phyloP scores from a whole-genome alignment of 164 flowering plant species.

The Euptelea pleiosperma region DNA sequence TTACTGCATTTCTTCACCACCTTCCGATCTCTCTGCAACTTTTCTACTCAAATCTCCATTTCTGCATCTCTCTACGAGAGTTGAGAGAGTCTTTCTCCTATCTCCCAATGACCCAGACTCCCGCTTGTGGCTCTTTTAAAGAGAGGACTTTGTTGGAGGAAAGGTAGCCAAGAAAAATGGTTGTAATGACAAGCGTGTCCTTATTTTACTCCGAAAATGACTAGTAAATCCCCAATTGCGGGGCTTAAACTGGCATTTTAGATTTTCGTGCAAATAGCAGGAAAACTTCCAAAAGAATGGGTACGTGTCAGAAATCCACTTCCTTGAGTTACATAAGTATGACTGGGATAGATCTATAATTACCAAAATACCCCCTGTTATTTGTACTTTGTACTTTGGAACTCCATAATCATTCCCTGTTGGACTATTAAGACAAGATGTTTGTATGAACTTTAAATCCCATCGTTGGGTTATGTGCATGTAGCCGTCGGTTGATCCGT shows the following conservation, averaged over 20 bases:
- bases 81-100: background rate
- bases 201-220: background rate
- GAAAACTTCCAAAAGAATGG: background rate
- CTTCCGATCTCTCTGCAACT: conserved; percentile 1
- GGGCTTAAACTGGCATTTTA: background rate
- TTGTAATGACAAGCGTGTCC: conserved; percentile 7
- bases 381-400: no score
- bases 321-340: conserved; percentile 6
- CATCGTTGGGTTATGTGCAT: no score
- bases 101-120: conserved; percentile 25
- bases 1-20: background rate
- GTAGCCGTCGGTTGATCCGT: no score
- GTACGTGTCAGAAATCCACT: conserved; percentile 10
- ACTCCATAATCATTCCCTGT: no score
- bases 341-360: background rate
- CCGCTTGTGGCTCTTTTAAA: conserved; percentile 53
- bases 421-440: no score
- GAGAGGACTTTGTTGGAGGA: background rate
- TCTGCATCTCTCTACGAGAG: conserved; percentile 13
- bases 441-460: no score
- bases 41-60: conserved; percentile 19
- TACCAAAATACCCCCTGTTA: background rate
- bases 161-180: background rate
- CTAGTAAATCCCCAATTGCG: background rate
- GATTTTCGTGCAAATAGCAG: background rate